Base-by-base conservation (phyloP, 2,329 filamentous ascomycete species). In the Endothia cerciana region DNA sequence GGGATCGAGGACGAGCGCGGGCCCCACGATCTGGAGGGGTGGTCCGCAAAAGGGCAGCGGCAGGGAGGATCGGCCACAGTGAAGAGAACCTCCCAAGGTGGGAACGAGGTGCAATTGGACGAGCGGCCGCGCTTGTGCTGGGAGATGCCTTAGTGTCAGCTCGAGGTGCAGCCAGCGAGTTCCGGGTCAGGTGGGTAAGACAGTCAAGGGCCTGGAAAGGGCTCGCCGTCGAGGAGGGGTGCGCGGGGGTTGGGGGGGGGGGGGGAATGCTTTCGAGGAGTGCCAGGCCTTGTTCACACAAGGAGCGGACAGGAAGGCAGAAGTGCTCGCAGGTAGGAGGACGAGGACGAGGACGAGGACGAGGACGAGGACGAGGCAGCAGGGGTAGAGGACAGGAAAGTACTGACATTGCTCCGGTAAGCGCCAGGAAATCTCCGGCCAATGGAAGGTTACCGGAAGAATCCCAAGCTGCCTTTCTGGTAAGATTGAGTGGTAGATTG, bases 101-200 rank as follows among this genome's bases (percentile, higher is more conserved):
- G 61, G n/a, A n/a, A 40, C 41, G 43, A 40, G n/a, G 30, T 64
- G 61, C 66, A 33, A 68, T 66, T 68, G 66, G 66, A 49, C 51
- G 38, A 51, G 57, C 30, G 61, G 41, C 64, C 65, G 62, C 56
- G 59, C 47, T 53, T 62, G 65, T 68, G 67, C 67, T 67, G 53
- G 43, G 60, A 53, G 67, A 63, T 66, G 67, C 67, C 66, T 68
- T 68, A 68, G 67, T 67, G 67, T 64, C 56, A 64, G 67, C 64
- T 65, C 45, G 47, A 67, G 47, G 64, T 66, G 45, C 66, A 68
- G 66, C 66, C 65, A 64, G 62, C 51, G 41, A 66, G 62, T 40
- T 43, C 38, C 60, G 33, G 40, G 40, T 28, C 28, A 30, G 17
- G 43, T 51, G 60, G 36, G 38, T 28, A 60, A 22, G 28, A 28